phyloP scores from a whole-genome alignment of 345 rosid genomes.

The Murraya paniculata region DNA sequence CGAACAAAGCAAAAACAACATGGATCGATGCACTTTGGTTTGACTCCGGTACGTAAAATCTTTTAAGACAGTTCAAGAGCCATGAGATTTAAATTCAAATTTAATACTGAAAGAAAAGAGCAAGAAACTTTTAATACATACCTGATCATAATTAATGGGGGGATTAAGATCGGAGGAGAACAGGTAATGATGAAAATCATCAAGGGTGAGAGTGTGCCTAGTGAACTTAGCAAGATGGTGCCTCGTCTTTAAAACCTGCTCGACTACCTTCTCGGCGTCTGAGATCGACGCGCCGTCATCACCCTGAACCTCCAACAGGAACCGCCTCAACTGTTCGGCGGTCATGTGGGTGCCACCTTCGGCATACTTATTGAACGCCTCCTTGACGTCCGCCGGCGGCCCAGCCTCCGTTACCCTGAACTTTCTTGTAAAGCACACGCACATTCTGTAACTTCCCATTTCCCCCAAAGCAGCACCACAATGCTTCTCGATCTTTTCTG shows the following conservation, averaged over 20 bases:
- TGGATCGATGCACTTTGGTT: not conserved
- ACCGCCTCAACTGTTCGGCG: slow-evolving; percentile 58
- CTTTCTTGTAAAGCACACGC: slow-evolving; percentile 68
- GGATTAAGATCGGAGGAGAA: slow-evolving; percentile 66
- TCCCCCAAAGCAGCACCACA: not conserved
- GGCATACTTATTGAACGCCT: slow-evolving; percentile 50
- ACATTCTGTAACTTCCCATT: slow-evolving; percentile 72
- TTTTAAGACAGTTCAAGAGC: not conserved
- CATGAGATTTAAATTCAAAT: too few species aligned
- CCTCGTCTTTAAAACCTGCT: slow-evolving; percentile 47
- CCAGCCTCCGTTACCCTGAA: slow-evolving; percentile 58
- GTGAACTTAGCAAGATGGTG: slow-evolving; percentile 67
- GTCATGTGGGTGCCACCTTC: slow-evolving; percentile 58
- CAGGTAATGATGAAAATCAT: slow-evolving; percentile 59
- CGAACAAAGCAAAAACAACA: not conserved
- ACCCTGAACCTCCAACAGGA: slow-evolving; percentile 55
- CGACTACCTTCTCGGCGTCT: slow-evolving; percentile 58
- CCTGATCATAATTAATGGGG: slow-evolving; percentile 44
- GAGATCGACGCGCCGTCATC: slow-evolving; percentile 29
- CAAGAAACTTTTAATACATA: not conserved
- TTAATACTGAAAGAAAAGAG: not conserved
- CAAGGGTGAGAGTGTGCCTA: slow-evolving; percentile 59
- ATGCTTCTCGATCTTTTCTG: too few species aligned
- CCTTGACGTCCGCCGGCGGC: slow-evolving; percentile 64
- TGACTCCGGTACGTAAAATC: not conserved